A percentile compares a stretch with the other conserved stretches of the same genome.
phyloP scores from a whole-genome alignment of 2,329 filamentous ascomycete genomes.

The Metarhizium robertsii region DNA sequence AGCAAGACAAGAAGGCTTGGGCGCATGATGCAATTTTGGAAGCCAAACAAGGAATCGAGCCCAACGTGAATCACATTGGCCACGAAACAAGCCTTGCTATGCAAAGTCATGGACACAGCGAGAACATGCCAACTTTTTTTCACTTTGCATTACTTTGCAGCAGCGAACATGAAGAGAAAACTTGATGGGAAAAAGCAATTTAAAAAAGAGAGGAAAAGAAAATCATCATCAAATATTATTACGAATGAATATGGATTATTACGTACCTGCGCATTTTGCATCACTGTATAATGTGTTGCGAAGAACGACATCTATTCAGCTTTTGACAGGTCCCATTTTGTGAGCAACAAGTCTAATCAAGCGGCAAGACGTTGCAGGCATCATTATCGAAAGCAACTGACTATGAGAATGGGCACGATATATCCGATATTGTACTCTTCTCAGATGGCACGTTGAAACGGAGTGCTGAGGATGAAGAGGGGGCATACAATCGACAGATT shows the following conservation, averaged over 20 bases:
- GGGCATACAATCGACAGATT: neutral
- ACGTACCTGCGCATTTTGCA: conserved; percentile 24
- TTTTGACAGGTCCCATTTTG: conserved; percentile 3
- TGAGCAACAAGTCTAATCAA: neutral
- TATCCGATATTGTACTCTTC: neutral
- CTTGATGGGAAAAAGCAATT: neutral
- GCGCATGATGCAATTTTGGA: conserved; percentile 74
- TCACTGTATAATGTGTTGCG: neutral
- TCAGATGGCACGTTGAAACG: neutral
- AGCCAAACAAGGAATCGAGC: conserved; percentile 39
- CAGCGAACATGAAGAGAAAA: neutral
- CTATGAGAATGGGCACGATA: neutral
- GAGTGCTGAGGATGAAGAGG: neutral
- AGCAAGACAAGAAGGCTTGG: conserved; percentile 64
- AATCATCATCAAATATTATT: conserved; percentile 10
- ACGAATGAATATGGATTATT: conserved; percentile 27
- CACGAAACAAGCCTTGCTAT: neutral
- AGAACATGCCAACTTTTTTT: neutral
- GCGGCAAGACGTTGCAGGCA: neutral
- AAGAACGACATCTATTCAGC: conserved; percentile 4
- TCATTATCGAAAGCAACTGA: neutral
- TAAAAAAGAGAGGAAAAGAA: neutral
- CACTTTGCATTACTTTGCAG: neutral
- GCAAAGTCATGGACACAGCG: neutral
- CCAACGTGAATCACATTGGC: conserved; percentile 13